These are phyloP conservation scores for Geotrichum australiense DNA, from an alignment of 1,139 yeast species.

Conservation along the genomic window DNA sequence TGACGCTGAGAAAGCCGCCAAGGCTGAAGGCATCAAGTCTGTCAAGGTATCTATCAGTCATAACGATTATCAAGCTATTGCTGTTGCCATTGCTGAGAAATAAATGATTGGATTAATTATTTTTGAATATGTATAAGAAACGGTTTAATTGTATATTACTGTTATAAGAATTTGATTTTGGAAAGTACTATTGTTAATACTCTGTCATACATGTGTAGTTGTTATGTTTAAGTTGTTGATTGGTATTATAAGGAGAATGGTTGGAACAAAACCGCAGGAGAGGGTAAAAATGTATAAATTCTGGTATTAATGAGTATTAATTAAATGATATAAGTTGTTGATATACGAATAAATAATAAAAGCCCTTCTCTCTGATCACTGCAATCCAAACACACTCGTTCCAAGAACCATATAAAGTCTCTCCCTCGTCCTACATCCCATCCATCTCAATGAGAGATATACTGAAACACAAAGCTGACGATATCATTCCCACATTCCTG, in stretches of 20 bases:
- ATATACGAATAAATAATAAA: background rate
- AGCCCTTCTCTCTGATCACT: background rate
- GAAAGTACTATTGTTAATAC: too few relatives aligned
- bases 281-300: too few relatives aligned
- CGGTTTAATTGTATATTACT: background rate
- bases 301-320: too few relatives aligned
- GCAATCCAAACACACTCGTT: slow-evolving; percentile 2
- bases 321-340: too few relatives aligned
- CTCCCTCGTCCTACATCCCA: too few relatives aligned
- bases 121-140: background rate
- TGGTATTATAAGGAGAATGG: too few relatives aligned
- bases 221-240: too few relatives aligned
- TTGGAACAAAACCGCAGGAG: too few relatives aligned
- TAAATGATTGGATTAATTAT: slow-evolving; percentile 14
- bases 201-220: too few relatives aligned
- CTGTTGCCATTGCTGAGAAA: slow-evolving; percentile 80
- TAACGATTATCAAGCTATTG: slow-evolving; percentile 95
- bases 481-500: slow-evolving; percentile 66
- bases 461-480: slow-evolving; percentile 85
- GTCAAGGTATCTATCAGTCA: slow-evolving; percentile 90
- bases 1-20: slow-evolving; percentile 68
- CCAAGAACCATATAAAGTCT: slow-evolving; percentile 8
- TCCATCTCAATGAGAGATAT: slow-evolving; percentile 76
- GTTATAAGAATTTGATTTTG: too few relatives aligned
- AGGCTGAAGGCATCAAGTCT: slow-evolving; percentile 56